These are phyloP conservation scores for Podospora bellae-mahoneyi DNA, from an alignment of 495 filamentous ascomycete species.

Conservation along the genomic window DNA sequence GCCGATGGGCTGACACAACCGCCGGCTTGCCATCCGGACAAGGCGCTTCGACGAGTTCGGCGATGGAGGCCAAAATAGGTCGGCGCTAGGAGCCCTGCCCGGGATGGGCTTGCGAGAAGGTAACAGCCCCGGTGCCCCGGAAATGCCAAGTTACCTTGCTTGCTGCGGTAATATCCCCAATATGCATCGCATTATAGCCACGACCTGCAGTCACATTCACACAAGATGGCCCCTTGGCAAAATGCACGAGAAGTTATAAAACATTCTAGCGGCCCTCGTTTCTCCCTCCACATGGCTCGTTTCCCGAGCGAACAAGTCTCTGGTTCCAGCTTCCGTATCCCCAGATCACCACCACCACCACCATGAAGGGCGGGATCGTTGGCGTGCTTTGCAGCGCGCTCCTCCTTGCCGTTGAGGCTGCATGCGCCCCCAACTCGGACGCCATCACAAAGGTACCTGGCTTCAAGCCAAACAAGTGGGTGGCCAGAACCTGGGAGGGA, in stretches of 20 bases:
- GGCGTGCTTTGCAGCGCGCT: conserved; percentile 19
- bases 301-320: not conserved
- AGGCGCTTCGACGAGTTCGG: not conserved
- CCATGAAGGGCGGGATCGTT: conserved; percentile 21
- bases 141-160: conserved; percentile 1
- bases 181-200: conserved; percentile 14
- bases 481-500: conserved; percentile 31
- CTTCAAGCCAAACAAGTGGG: conserved; percentile 17
- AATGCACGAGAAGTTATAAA: not conserved
- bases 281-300: not conserved
- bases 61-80: not conserved
- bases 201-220: conserved; percentile 9
- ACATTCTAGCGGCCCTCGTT: not conserved
- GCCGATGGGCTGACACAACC: not conserved
- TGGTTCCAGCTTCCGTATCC: conserved; percentile 1
- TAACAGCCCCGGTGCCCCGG: conserved; percentile 7
- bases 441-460: not conserved
- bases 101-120: not conserved
- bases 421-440: not conserved
- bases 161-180: not conserved
- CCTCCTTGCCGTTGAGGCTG: conserved; percentile 17
- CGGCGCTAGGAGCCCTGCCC: not conserved
- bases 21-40: not conserved
- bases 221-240: not conserved
- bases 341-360: not conserved